Evolutionary conservation across 257 asterid genomes (phyloP), one percentile per base, ranked within the genome.

Genomic region (Eustoma russellianum): DNA sequence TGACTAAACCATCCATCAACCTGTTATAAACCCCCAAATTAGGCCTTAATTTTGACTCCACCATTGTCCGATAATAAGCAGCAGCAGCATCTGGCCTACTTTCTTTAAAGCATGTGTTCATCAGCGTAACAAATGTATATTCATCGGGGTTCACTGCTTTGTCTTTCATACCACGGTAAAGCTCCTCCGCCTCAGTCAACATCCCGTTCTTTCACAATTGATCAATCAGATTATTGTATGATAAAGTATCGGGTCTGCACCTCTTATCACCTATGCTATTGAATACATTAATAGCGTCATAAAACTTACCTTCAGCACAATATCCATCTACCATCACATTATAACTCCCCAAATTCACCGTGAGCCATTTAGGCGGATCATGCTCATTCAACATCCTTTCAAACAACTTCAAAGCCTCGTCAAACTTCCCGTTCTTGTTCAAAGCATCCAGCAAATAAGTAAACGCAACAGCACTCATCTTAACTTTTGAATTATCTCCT

Each of bases 71-170:
- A 47, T 74, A 91, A 72, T 91, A 87, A 0, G 63, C 70, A 24
- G 94, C 85, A 13, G 94, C 95, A 65, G 80, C 96, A 64, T 75
- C 86, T 0, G 88, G 90, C 60, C 95, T 74, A 50, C 76, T 71
- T 59, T 77, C 90, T 59, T 74, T 70, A 40, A 91, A 85, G 76
- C 96, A 91, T 57, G 95, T 73, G 62, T 84, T 93, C 97, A 87
- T 87, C 59, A 91, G 64, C 24, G 77, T 69, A 28, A 71, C 89
- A 60, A 78, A 82, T 14, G 98, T 84, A 53, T 73, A 76, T 85
- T 87, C 96, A 60, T 91, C 96, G 0, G 94, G 92, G 44, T 41
- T 82, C 56, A 81, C 94, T 33, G 74, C 74, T 65, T 70, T 77
- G 54, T 77, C 86, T n/a, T 57, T 68, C 95, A 87, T 91, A 13